phyloP scores from a whole-genome alignment of 768 basidiomycete species.

The Strobilomyces confusus region DNA sequence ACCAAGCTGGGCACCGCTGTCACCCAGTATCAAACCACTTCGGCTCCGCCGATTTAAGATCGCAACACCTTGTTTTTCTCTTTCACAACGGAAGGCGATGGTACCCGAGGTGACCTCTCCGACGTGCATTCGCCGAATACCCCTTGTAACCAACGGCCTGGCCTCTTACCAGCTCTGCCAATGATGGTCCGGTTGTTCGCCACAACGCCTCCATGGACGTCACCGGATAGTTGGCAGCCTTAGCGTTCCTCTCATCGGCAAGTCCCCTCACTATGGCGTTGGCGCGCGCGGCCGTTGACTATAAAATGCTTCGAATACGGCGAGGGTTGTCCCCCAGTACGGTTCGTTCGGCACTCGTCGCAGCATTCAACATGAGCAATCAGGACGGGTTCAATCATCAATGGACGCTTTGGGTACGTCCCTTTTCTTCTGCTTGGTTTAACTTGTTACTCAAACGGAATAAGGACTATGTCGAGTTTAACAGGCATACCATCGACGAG shows the following conservation, averaged over 20 bases:
- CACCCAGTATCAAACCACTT: background rate
- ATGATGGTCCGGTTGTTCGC: background rate
- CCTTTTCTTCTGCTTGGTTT: background rate
- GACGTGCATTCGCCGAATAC: background rate
- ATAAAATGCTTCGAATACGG: slow-evolving; percentile 3
- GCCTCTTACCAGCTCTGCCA: slow-evolving; percentile 2
- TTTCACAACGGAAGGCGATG: background rate
- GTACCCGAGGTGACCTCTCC: background rate
- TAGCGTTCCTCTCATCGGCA: background rate
- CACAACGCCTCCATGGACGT: background rate
- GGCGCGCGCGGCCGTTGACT: background rate
- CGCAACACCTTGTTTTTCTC: background rate
- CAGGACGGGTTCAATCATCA: background rate
- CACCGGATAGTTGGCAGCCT: background rate
- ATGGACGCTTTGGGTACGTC: slow-evolving; percentile 1
- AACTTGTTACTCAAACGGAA: background rate
- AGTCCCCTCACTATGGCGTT: background rate
- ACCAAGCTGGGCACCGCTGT: background rate
- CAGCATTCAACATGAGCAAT: background rate
- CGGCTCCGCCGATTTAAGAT: background rate
- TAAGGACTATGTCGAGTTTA: slow-evolving; percentile 8
- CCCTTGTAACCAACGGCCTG: slow-evolving; percentile 1
- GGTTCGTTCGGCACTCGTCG: background rate
- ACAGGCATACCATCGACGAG: background rate
- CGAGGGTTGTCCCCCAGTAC: background rate